Evolutionary conservation across 192 early-diverging fungal species (phyloP), one percentile per base, ranked within the genome.

Genomic region (Coemansia biformis): DNA sequence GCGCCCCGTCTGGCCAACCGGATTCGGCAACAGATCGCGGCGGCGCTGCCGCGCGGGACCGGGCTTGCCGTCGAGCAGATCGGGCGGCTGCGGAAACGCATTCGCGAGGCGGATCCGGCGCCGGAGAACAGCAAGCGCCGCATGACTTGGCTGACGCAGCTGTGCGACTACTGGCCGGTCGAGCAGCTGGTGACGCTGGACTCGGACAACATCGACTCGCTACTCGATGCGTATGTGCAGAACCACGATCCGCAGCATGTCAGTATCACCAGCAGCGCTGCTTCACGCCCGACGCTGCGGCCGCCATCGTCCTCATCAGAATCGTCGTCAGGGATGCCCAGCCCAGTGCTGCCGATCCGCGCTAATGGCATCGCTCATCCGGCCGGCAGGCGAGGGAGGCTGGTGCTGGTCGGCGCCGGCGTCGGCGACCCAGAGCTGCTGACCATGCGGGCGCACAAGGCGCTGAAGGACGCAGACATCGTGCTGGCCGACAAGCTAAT

Each of bases 1-100:
- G 91, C 89, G 12, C 92, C 92, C 5, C 78, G 88, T 23, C 57
- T 96, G 38, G 92, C 87, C n/a, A 92, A 84, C 55, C 72, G 89
- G 40, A 79, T 96, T 29, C 74, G 91, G 17, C 59, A 83, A 5
- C 61, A 76, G 30, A 74, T 92, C n/a, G 81, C 81, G 1, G 45
- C 78, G 12, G 60, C 75, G 43, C 68, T 83, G 50, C 79, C 83
- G 28, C 34, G 82, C 18, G 60, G 65, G 33, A 83, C 78, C 15
- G 88, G 87, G 0, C 61, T 83, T 2, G 88, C 88, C 3, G 83
- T 93, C 7, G 77, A 86, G 37, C 69, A 79, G 51, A 81, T 93
- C 37, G 85, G 85, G 0, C 45, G 57, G 33, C 50, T 88, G 48
- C 59, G 86, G 30, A 77, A 76, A 47, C 79, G 77, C 28, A 70